phyloP scores from a whole-genome alignment of 1,284 basidiomycete genomes.

The Fomitopsis pinicola region DNA sequence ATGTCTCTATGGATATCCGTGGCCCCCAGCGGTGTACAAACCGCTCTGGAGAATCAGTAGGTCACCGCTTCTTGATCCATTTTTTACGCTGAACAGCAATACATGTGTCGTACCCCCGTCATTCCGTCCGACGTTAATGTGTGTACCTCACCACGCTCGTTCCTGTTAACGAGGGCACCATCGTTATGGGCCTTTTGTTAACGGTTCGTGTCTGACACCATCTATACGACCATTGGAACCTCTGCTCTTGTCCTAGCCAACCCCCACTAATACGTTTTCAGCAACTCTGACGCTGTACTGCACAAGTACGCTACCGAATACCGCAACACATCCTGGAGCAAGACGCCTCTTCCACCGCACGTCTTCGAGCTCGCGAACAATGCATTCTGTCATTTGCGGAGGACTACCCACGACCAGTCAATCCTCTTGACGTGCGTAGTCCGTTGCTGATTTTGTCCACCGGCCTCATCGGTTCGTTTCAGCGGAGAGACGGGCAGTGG shows the following conservation, averaged over 20 bases:
- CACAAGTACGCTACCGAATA: slow-evolving; percentile 80
- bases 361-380: slow-evolving; percentile 89
- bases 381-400: slow-evolving; percentile 94
- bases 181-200: slow-evolving; percentile 81
- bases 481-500: slow-evolving; percentile 79
- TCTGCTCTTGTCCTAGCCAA: slow-evolving; percentile 79
- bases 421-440: slow-evolving; percentile 74
- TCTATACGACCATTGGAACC: slow-evolving; percentile 77
- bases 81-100: too few relatives aligned
- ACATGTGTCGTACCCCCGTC: too few relatives aligned
- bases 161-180: slow-evolving; percentile 68
- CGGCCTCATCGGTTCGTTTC: neutral
- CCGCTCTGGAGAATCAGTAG: too few relatives aligned
- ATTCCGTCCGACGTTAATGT: too few relatives aligned
- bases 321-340: slow-evolving; percentile 45
- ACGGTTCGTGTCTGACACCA: slow-evolving; percentile 78
- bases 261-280: slow-evolving; percentile 81
- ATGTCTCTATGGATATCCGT: too few relatives aligned
- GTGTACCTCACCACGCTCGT: slow-evolving; percentile 63
- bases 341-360: slow-evolving; percentile 51
- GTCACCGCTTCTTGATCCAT: too few relatives aligned
- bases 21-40: too few relatives aligned
- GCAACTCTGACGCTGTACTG: slow-evolving; percentile 77
- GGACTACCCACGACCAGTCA: slow-evolving; percentile 91
- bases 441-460: neutral